phyloP scores from a whole-genome alignment of 495 filamentous ascomycete genomes.

The Poronia punctata region DNA sequence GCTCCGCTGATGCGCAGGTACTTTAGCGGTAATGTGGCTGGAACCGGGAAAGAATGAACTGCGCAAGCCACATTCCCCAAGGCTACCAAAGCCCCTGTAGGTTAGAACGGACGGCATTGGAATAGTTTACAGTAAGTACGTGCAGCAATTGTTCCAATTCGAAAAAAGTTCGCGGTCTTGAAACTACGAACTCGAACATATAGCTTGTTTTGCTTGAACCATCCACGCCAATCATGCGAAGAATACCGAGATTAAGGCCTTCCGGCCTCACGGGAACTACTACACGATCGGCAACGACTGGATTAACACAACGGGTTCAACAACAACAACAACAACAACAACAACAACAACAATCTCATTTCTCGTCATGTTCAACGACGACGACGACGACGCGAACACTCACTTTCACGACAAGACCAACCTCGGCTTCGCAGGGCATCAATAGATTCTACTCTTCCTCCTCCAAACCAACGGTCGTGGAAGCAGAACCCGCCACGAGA shows the following conservation, averaged over 20 bases:
- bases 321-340: too few relatives aligned
- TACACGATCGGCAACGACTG: too few relatives aligned
- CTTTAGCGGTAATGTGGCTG: too few relatives aligned
- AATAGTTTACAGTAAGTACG: too few relatives aligned
- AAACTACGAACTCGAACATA: background rate
- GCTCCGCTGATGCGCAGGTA: too few relatives aligned
- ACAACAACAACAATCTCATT: conserved; percentile 5
- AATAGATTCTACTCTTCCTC: conserved; percentile 17
- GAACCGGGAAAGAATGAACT: background rate
- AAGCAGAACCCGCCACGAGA: background rate
- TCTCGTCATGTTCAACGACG: background rate
- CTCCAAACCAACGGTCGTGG: background rate
- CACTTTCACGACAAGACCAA: background rate
- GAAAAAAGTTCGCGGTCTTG: conserved; percentile 5
- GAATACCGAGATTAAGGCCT: conserved; percentile 22
- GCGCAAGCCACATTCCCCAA: too few relatives aligned
- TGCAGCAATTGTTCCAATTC: too few relatives aligned
- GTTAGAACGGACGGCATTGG: too few relatives aligned
- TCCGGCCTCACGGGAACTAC: conserved; percentile 13
- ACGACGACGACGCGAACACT: background rate
- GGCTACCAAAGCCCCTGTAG: too few relatives aligned
- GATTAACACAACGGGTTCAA: too few relatives aligned
- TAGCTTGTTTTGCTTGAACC: background rate
- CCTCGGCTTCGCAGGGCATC: background rate
- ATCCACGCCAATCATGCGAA: conserved; percentile 18